Conservation (phyloP, 805 yeast genomes). For the Saccharomycopsis sp. region DNA sequence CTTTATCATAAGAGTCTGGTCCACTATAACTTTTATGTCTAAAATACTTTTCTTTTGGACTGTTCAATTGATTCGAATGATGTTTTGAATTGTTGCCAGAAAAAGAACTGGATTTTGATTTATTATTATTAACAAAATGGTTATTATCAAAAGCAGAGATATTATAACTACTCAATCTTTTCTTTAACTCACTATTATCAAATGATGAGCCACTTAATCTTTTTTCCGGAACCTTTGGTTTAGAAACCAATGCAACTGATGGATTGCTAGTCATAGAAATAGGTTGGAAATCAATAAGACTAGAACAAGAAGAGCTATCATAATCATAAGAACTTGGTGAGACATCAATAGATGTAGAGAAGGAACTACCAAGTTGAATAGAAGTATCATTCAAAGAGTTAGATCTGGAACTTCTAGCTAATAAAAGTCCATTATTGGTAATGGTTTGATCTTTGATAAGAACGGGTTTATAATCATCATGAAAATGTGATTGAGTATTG, state of each 20-base stretch:
- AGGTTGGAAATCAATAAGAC: background rate
- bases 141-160: no score
- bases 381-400: background rate
- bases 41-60: background rate
- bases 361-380: background rate
- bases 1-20: no score
- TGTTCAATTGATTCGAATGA: background rate
- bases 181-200: background rate
- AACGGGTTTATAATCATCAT: no score
- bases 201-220: background rate
- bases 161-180: background rate
- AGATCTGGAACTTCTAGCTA: background rate
- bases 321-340: no score
- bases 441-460: background rate
- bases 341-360: no score
- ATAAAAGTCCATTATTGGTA: background rate
- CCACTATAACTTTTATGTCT: slow-evolving; percentile 6
- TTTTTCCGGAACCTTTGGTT: background rate
- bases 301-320: background rate
- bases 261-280: background rate
- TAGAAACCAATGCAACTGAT: background rate
- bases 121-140: no score
- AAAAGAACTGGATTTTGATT: no score
- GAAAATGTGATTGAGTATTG: no score
- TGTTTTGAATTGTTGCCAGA: no score